These are phyloP conservation scores for Gelatoporia subvermispora DNA, from an alignment of 768 basidiomycete genomes.

Conservation along the genomic window DNA sequence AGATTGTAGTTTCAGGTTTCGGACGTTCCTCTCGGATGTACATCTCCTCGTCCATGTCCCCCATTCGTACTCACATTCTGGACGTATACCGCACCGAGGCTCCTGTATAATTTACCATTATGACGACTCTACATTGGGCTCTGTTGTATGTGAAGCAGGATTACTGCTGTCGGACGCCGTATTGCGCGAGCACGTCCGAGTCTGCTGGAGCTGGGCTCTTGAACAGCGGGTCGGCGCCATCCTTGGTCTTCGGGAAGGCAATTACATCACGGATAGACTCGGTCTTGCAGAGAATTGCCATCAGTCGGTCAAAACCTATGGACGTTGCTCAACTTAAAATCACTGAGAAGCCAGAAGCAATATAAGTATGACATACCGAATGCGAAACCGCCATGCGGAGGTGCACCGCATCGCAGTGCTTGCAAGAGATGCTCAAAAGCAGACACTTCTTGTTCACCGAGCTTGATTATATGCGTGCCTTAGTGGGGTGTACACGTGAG, in stretches of 20 bases:
- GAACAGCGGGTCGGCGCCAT: conserved; percentile 83
- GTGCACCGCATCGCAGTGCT: conserved; percentile 85
- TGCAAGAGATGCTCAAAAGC: conserved; percentile 83
- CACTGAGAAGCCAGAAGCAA: too few species aligned
- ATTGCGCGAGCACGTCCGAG: conserved; percentile 52
- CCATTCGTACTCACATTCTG: not conserved
- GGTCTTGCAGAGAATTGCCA: conserved; percentile 85
- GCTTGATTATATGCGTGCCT: conserved; percentile 34
- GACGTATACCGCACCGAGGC: not conserved
- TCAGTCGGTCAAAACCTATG: conserved; percentile 89
- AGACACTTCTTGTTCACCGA: conserved; percentile 64
- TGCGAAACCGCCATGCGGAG: conserved; percentile 94
- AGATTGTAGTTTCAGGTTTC: not conserved
- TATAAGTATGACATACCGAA: conserved; percentile 47
- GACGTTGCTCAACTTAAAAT: too few species aligned
- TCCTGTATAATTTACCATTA: not conserved
- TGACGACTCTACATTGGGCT: not conserved
- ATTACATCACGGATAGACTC: conserved; percentile 92
- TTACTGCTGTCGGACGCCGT: conserved; percentile 45
- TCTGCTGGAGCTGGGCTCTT: conserved; percentile 71
- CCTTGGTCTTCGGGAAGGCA: conserved; percentile 89
- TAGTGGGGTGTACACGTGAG: not conserved
- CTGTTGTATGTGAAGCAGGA: conserved; percentile 5
- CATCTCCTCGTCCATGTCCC: not conserved
- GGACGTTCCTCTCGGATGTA: not conserved